A percentile compares a stretch with the other conserved stretches of the same genome.
Evolutionary conservation across 192 early-diverging fungal species (phyloP).

Genomic region (Coemansia sp.): DNA sequence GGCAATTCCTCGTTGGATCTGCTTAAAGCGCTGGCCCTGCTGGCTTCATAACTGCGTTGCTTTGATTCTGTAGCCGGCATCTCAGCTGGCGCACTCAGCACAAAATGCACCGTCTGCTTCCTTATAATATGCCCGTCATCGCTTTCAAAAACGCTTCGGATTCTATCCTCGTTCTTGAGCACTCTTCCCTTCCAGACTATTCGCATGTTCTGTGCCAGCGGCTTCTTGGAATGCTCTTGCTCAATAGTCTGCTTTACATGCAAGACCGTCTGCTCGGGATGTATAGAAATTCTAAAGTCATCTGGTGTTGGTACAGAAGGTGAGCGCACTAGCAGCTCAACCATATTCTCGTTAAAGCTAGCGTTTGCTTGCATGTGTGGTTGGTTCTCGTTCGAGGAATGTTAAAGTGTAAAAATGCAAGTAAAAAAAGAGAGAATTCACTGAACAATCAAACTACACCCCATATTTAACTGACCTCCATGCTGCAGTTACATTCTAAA

Average conservation of each 20-base stretch:
- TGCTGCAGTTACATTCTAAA: not conserved
- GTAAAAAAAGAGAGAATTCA: not conserved
- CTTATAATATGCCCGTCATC: not conserved
- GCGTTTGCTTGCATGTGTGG: not conserved
- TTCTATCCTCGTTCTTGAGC: constrained; percentile 16
- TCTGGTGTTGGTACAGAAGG: constrained; percentile 37
- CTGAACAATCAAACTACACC: not conserved
- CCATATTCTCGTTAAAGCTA: not conserved
- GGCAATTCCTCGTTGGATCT: no score
- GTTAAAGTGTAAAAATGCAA: not conserved
- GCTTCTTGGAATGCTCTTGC: constrained; percentile 18
- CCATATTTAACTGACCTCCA: constrained; percentile 1
- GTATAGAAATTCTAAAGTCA: constrained; percentile 22
- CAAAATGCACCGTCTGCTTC: constrained; percentile 39
- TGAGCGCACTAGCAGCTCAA: constrained; percentile 33
- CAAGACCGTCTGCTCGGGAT: constrained; percentile 13
- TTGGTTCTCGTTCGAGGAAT: not conserved
- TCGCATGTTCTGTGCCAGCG: constrained; percentile 40
- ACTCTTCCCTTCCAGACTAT: constrained; percentile 48
- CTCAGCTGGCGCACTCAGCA: constrained; percentile 13
- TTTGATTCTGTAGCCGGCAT: not conserved
- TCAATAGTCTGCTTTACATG: constrained; percentile 41
- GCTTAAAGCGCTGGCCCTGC: not conserved
- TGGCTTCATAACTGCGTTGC: not conserved
- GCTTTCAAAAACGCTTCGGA: constrained; percentile 8